Base-by-base conservation (phyloP, 371 early-diverging fungal genomes). In the Mortierella polycephala region DNA sequence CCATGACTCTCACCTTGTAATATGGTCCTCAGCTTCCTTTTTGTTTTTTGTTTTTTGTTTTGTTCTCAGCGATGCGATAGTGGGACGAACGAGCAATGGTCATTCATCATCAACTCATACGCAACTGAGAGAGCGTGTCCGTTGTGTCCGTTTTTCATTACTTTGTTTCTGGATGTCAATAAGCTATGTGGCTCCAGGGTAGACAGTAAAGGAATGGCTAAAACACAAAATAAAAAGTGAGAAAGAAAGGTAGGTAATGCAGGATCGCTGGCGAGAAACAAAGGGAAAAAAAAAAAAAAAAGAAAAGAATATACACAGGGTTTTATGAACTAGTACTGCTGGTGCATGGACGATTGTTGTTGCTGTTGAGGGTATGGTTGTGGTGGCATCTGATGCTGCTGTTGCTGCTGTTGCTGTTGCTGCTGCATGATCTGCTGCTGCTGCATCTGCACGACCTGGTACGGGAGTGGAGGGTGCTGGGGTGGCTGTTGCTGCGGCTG, bases 381-480 rank as follows among this genome's bases (percentile, higher is more conserved):
- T 13, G 62, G 62, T 20, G 21, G 52, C 54, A 54, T 53, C 55
- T 62, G 61, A 21, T 72, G 72, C 62, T 71, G 72, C 40, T 65
- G 67, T 55, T 63, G 60, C 16, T 56, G 54, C 12, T 61, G 63
- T 45, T 70, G 70, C n/a, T 70, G 72, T 23, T 71, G 74, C 23
- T 74, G 74, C 44, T 67, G 68, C 64, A 67, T 54, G 13, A 63
- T 52, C 44, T 74, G 74, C 14, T 74, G 73, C 61, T 72, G 73
- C 57, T 72, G 73, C 72, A 72, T 72, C 41, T 72, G 72, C 8
- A 72, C 73, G 11, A 56, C 73, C 55, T 72, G 73, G 44, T 72
- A 72, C 1, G 73, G 73, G 52, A 72, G 41, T 9, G 73, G 67
- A n/a, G 73, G 73, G 6, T 66, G 67, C 59, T 72, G 73, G 12